A percentile compares a stretch with the other conserved stretches of the same genome.
Conservation (phyloP, 192 early-diverging fungal genomes). For the Coemansia sp. region DNA sequence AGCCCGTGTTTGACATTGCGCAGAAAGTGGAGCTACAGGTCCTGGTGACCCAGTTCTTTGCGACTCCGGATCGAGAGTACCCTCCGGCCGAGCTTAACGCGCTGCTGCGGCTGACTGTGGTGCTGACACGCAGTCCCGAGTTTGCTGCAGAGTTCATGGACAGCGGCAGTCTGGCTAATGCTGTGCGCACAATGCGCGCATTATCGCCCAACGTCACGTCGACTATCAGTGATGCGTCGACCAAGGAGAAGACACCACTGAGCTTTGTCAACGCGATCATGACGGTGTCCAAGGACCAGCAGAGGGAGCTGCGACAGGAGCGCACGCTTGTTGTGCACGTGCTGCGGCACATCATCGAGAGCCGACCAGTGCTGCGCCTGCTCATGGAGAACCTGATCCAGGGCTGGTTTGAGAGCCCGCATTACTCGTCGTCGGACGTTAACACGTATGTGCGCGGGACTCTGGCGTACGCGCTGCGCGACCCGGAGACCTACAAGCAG, state of each 20-base stretch:
- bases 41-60: constrained; percentile 29
- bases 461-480: constrained; percentile 57
- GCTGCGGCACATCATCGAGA: constrained; percentile 87
- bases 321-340: constrained; percentile 80
- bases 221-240: constrained; percentile 13
- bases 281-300: constrained; percentile 54
- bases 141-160: constrained; percentile 68
- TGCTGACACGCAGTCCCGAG: constrained; percentile 71
- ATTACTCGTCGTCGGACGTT: constrained; percentile 65
- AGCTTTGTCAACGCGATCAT: constrained; percentile 59
- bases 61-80: constrained; percentile 14
- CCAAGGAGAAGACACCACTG: constrained; percentile 37
- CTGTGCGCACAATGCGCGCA: constrained; percentile 31
- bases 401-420: constrained; percentile 70
- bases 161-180: constrained; percentile 58
- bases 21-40: constrained; percentile 33
- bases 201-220: constrained; percentile 14
- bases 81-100: constrained; percentile 54
- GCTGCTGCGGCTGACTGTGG: constrained; percentile 73
- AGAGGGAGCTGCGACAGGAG: constrained; percentile 73
- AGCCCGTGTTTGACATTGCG: constrained; percentile 28
- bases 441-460: constrained; percentile 67
- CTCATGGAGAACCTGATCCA: constrained; percentile 76
- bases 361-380: constrained; percentile 56
- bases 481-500: constrained; percentile 64